Percentiles rank a stretch among this genome's conserved stretches.
phyloP scores from a whole-genome alignment of 202 grass and related monocot species.

The Sporobolus alterniflorus region DNA sequence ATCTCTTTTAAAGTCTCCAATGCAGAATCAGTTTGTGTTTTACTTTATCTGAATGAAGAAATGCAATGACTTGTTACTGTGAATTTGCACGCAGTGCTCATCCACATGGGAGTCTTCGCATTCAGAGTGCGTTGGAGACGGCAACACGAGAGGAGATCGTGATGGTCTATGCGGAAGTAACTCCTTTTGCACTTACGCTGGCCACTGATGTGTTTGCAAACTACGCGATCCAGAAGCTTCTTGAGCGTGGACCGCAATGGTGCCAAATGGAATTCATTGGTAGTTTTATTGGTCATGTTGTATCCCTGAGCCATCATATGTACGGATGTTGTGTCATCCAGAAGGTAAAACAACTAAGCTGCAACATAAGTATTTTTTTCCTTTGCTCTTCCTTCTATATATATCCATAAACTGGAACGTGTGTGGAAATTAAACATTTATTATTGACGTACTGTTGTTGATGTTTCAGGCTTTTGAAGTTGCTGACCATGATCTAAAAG shows the following conservation, averaged over 20 bases:
- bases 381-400: no score
- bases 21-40: not conserved
- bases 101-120: slow-evolving; percentile 42
- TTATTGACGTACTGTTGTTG: not conserved
- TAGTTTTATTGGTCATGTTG: slow-evolving; percentile 45
- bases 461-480: slow-evolving; percentile 53
- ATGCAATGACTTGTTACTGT: not conserved
- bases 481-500: slow-evolving; percentile 41
- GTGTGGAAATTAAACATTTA: no score
- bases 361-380: no score
- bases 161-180: slow-evolving; percentile 59
- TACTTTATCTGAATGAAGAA: not conserved
- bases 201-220: slow-evolving; percentile 46
- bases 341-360: slow-evolving; percentile 42
- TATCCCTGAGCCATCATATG: slow-evolving; percentile 52
- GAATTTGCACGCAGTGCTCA: slow-evolving; percentile 35
- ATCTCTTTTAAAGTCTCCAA: not conserved
- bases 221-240: slow-evolving; percentile 48
- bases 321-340: slow-evolving; percentile 62
- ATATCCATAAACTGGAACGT: no score
- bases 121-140: slow-evolving; percentile 48
- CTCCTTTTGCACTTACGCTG: slow-evolving; percentile 25
- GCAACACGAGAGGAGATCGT: slow-evolving; percentile 46
- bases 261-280: not conserved
- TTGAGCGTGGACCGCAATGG: no score